Evolutionary conservation across 2,329 filamentous ascomycete species (phyloP).

Genomic region (Fragosphaeria purpurea): DNA sequence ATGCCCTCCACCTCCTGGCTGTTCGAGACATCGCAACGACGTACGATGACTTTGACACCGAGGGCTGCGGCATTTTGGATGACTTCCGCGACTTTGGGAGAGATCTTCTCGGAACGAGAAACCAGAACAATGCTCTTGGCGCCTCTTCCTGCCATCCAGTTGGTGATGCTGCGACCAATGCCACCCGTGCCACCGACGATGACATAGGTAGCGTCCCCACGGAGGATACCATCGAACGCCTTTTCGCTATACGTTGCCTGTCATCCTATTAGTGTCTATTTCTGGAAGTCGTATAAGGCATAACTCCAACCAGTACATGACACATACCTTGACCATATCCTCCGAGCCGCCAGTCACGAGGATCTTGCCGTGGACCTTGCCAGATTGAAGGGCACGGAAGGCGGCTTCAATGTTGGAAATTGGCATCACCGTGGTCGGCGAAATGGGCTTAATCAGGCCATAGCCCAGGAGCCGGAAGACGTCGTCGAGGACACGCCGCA

Average conservation of each 20-base stretch:
- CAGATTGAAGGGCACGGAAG: constrained; percentile 10
- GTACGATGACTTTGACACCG: constrained; percentile 4
- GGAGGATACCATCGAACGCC: constrained; percentile 3
- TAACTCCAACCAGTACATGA: background rate
- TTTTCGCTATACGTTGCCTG: constrained; percentile 6
- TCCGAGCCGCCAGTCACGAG: constrained; percentile 5
- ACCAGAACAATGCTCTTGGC: constrained; percentile 14
- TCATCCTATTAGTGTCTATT: too few relatives aligned
- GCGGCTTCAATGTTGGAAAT: constrained; percentile 9
- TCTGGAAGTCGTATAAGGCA: background rate
- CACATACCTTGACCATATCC: constrained; percentile 7
- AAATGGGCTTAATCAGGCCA: constrained; percentile 6
- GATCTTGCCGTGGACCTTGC: constrained; percentile 12
- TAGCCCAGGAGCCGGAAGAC: constrained; percentile 8
- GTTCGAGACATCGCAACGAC: constrained; percentile 11
- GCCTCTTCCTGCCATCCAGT: constrained; percentile 15
- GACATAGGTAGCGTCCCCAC: constrained; percentile 14
- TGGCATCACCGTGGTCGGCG: constrained; percentile 6
- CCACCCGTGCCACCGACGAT: constrained; percentile 16
- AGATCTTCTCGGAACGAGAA: constrained; percentile 4
- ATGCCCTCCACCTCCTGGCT: constrained; percentile 7
- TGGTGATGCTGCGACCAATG: constrained; percentile 14
- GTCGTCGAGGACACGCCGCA: constrained; percentile 6
- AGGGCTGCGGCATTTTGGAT: constrained; percentile 6
- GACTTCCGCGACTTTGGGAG: constrained; percentile 11